Conservation (phyloP, 768 basidiomycete species). For the Suillus decipiens region DNA sequence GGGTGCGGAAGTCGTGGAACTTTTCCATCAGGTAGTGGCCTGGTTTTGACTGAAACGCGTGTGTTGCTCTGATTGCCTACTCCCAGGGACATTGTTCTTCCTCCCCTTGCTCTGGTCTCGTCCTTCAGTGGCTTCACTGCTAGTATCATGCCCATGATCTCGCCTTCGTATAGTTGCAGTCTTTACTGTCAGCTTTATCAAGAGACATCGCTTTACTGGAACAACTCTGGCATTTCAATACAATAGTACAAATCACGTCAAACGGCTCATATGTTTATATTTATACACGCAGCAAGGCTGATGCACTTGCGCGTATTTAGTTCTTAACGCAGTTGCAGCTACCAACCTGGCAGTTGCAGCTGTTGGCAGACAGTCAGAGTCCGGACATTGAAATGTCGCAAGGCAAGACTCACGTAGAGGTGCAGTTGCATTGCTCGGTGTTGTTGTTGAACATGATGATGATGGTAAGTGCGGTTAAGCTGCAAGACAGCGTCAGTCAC, state of each 20-base stretch:
- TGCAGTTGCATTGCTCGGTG: constrained; percentile 5
- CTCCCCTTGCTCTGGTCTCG: too few relatives aligned
- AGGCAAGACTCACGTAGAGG: constrained; percentile 8
- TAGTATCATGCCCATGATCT: too few relatives aligned
- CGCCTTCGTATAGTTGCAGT: background rate
- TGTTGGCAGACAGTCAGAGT: background rate
- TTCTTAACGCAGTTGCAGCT: constrained; percentile 10
- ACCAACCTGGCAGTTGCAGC: constrained; percentile 6
- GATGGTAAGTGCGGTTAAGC: background rate
- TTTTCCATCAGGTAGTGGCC: too few relatives aligned
- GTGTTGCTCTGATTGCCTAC: too few relatives aligned
- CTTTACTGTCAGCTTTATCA: background rate
- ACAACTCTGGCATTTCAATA: background rate
- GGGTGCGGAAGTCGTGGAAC: too few relatives aligned
- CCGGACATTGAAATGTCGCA: background rate
- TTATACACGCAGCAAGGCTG: background rate
- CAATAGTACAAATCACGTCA: background rate
- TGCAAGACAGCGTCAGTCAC: background rate
- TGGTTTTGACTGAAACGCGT: too few relatives aligned
- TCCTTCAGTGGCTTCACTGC: too few relatives aligned
- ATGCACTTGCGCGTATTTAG: background rate
- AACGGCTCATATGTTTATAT: background rate
- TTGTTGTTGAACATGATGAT: background rate
- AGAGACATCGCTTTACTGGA: background rate
- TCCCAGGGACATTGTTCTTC: too few relatives aligned